phyloP scores from a whole-genome alignment of 495 filamentous ascomycete species.

The Neurospora sp. region DNA sequence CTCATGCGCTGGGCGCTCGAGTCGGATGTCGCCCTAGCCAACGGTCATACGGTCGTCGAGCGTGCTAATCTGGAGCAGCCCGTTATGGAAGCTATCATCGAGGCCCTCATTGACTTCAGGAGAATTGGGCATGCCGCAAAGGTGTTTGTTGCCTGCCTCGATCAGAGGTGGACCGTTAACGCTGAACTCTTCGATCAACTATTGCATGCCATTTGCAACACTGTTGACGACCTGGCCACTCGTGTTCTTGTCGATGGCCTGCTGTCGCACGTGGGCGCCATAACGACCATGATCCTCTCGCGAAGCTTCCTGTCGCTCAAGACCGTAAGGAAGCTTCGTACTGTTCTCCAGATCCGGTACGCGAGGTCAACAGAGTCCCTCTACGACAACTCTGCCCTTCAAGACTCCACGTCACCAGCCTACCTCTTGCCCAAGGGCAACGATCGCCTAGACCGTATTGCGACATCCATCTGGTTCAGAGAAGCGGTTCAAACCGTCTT shows the following conservation, averaged over 20 bases:
- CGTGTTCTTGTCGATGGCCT: conserved; percentile 20
- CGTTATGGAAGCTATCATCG: conserved; percentile 26
- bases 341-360: conserved; percentile 4
- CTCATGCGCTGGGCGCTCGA: conserved; percentile 11
- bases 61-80: conserved; percentile 13
- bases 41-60: conserved; percentile 13
- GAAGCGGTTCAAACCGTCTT: conserved; percentile 1
- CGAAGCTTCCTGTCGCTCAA: not conserved
- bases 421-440: not conserved
- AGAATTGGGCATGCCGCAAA: conserved; percentile 22
- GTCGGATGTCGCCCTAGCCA: conserved; percentile 1
- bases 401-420: not conserved
- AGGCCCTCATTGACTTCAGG: conserved; percentile 28
- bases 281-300: conserved; percentile 7
- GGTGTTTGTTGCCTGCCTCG: conserved; percentile 23
- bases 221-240: conserved; percentile 16
- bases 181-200: conserved; percentile 21
- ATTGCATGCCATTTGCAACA: conserved; percentile 19
- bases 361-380: not conserved
- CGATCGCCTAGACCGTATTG: conserved; percentile 4
- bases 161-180: conserved; percentile 13
- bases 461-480: conserved; percentile 8
- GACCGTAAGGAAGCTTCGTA: conserved; percentile 3
- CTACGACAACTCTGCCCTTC: not conserved
- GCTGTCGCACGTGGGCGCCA: conserved; percentile 13